Evolutionary conservation across 2,329 filamentous ascomycete genomes (phyloP).

Genomic region (Clonostachys byssicola): DNA sequence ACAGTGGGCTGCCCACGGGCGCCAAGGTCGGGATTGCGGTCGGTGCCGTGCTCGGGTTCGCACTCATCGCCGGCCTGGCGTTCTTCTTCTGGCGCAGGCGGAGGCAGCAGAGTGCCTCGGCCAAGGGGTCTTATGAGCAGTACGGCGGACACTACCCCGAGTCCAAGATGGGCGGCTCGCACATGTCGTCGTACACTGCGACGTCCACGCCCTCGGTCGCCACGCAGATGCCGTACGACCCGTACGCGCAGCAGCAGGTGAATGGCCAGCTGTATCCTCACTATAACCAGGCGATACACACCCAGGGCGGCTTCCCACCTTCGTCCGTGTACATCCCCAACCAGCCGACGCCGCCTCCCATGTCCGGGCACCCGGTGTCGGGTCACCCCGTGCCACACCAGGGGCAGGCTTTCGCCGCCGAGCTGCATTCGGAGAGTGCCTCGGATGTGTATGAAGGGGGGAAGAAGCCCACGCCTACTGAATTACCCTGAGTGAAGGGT

Average conservation of each 20-base stretch:
- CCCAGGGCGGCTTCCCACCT: too few species aligned
- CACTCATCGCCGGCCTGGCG: constrained; percentile 18
- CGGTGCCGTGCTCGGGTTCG: constrained; percentile 21
- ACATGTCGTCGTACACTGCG: not conserved
- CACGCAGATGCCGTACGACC: not conserved
- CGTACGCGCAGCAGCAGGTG: not conserved
- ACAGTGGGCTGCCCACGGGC: constrained; percentile 19
- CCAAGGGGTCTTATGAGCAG: not conserved
- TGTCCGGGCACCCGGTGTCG: too few species aligned
- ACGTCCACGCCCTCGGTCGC: not conserved
- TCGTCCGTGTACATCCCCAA: too few species aligned
- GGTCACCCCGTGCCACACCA: too few species aligned
- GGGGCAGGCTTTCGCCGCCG: too few species aligned
- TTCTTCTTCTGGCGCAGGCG: constrained; percentile 7
- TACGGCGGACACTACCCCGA: not conserved
- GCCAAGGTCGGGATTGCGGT: constrained; percentile 30
- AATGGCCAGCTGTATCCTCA: too few species aligned
- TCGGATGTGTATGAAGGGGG: too few species aligned
- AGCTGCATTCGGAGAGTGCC: too few species aligned
- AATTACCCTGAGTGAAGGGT: too few species aligned
- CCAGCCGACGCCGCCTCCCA: too few species aligned
- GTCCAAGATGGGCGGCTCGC: not conserved
- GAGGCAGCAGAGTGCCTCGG: constrained; percentile 1
- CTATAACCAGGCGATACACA: too few species aligned
- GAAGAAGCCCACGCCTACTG: too few species aligned